These are phyloP conservation scores for Zancudomyces culisetae DNA, from an alignment of 371 early-diverging fungal genomes.

Conservation along the genomic window DNA sequence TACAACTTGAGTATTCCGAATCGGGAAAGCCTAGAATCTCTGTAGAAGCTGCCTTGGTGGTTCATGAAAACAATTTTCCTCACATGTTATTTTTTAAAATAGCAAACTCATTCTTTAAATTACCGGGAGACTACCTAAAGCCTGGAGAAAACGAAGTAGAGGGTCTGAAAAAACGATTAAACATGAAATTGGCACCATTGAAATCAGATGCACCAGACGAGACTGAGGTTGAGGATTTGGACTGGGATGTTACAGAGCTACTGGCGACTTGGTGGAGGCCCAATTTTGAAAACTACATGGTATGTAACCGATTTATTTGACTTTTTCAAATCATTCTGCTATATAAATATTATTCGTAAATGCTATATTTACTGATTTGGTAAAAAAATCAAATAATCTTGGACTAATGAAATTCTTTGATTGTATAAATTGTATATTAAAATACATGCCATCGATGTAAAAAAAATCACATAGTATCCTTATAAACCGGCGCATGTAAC, in stretches of 20 bases:
- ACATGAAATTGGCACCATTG: conserved; percentile 26
- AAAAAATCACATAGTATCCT: too few relatives aligned
- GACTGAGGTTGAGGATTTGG: conserved; percentile 11
- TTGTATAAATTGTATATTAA: neutral
- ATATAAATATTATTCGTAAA: too few relatives aligned
- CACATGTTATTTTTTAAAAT: conserved; percentile 62
- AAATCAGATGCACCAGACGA: conserved; percentile 6
- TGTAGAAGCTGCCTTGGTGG: conserved; percentile 56
- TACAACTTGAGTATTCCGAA: conserved; percentile 41
- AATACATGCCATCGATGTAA: too few relatives aligned
- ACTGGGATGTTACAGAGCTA: conserved; percentile 57
- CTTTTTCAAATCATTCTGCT: too few relatives aligned
- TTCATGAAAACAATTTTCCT: conserved; percentile 66
- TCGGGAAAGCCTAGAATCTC: conserved; percentile 48
- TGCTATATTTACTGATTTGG: too few relatives aligned
- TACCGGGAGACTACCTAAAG: conserved; percentile 54
- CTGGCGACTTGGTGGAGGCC: conserved; percentile 59
- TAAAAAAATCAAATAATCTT: too few relatives aligned
- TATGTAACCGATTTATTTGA: too few relatives aligned
- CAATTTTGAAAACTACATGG: conserved; percentile 57
- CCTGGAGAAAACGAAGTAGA: conserved; percentile 53
- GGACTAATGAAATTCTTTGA: neutral
- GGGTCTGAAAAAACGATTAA: conserved; percentile 40
- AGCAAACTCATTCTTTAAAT: conserved; percentile 51
- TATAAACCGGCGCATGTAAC: conserved; percentile 62